phyloP scores from a whole-genome alignment of 2,329 filamentous ascomycete species.

The Xylariaceae sp. region DNA sequence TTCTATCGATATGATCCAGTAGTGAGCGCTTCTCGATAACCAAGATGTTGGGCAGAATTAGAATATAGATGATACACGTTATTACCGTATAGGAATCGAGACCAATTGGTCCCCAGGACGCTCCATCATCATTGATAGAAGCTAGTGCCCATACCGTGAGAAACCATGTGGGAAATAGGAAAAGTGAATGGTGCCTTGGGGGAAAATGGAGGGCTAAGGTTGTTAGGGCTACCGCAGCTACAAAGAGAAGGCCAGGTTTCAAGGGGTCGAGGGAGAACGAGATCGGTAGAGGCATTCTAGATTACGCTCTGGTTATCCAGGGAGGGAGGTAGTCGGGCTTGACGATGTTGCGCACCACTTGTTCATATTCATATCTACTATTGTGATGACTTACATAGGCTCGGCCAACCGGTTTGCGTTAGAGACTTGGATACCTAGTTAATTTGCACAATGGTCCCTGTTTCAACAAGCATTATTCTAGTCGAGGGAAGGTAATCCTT shows the following conservation, averaged over 20 bases:
- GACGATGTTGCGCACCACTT: background rate
- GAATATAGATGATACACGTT: conserved; percentile 8
- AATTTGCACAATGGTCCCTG: no score
- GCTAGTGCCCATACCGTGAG: conserved; percentile 4
- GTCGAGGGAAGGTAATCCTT: no score
- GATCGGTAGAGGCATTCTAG: background rate
- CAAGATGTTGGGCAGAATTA: conserved; percentile 7
- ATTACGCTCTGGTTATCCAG: no score
- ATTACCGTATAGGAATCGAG: conserved; percentile 8
- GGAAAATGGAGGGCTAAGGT: conserved; percentile 4
- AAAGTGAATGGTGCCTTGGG: background rate
- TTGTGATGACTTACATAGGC: no score
- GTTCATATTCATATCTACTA: no score
- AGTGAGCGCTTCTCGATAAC: conserved; percentile 2
- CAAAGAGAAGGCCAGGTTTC: conserved; percentile 8
- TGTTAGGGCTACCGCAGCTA: background rate
- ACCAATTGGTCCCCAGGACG: background rate
- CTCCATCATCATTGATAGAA: background rate
- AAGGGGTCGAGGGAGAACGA: conserved; percentile 1
- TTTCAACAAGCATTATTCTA: no score
- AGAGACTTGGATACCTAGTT: no score
- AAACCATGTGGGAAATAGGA: conserved; percentile 6
- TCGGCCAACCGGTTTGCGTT: no score
- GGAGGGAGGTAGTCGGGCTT: background rate
- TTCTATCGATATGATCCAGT: background rate